Conservation (phyloP, 2,329 filamentous ascomycete species). For the Xylaria sp. region DNA sequence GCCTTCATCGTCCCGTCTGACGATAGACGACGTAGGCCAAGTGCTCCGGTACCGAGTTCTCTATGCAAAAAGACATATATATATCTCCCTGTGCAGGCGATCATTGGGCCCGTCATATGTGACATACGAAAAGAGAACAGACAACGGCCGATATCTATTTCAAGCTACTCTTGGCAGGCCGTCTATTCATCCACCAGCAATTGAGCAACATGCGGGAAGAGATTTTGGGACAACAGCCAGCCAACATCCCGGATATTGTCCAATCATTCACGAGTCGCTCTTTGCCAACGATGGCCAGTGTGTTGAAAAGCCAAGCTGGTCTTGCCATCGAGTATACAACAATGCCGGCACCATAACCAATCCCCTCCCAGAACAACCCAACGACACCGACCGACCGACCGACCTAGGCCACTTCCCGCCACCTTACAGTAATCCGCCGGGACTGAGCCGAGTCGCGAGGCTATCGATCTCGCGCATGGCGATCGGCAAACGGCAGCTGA, state of each 20-base stretch:
- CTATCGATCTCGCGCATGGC: background rate
- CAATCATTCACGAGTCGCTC: background rate
- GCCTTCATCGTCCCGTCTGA: background rate
- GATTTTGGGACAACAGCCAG: background rate
- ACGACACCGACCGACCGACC: no score
- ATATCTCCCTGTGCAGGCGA: background rate
- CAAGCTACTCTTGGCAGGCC: background rate
- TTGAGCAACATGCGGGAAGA: background rate
- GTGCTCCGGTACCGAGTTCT: background rate
- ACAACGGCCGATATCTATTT: constrained; percentile 5
- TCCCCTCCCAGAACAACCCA: no score
- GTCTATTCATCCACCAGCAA: background rate
- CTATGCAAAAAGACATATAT: background rate
- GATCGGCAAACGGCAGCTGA: background rate
- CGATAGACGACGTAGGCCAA: background rate
- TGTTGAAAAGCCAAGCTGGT: no score
- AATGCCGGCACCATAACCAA: no score
- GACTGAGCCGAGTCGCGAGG: no score
- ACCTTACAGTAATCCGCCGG: no score
- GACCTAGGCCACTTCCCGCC: no score
- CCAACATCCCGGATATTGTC: background rate
- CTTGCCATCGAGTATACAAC: no score
- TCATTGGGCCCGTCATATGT: constrained; percentile 2
- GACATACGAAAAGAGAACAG: background rate
- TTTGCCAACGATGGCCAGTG: no score